Evolutionary conservation across 2,329 filamentous ascomycete genomes (phyloP).

Genomic region (Diatrype stigma): DNA sequence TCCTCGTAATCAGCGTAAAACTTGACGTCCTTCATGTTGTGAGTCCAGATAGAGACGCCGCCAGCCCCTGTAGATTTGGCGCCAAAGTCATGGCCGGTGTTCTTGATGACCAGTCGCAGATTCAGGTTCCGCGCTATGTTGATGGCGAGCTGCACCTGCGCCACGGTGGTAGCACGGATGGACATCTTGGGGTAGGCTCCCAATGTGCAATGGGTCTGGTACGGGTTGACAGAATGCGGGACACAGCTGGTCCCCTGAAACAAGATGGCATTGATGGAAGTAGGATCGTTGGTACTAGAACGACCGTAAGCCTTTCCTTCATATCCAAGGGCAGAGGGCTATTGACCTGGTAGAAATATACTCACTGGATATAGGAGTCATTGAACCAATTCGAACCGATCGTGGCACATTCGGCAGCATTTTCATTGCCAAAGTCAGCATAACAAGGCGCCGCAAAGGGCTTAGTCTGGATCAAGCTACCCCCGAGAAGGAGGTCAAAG

Average conservation of each 20-base stretch:
- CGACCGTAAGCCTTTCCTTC: slow-evolving; percentile 4
- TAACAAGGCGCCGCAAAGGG: slow-evolving; percentile 25
- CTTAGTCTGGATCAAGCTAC: slow-evolving; percentile 22
- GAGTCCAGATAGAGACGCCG: slow-evolving; percentile 23
- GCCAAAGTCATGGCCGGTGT: slow-evolving; percentile 23
- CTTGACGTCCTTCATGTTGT: slow-evolving; percentile 23
- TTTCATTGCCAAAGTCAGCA: slow-evolving; percentile 20
- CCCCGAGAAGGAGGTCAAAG: slow-evolving; percentile 23
- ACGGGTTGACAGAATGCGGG: slow-evolving; percentile 21
- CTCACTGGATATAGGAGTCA: slow-evolving; percentile 23
- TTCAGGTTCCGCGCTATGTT: slow-evolving; percentile 24
- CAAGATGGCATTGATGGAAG: slow-evolving; percentile 24
- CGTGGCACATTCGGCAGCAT: slow-evolving; percentile 18
- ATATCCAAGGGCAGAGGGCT: not conserved
- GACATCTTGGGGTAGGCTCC: slow-evolving; percentile 24
- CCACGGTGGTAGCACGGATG: slow-evolving; percentile 21
- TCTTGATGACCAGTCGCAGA: slow-evolving; percentile 23
- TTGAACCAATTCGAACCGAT: slow-evolving; percentile 24
- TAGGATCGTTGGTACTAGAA: slow-evolving; percentile 22
- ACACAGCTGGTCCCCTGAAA: slow-evolving; percentile 23
- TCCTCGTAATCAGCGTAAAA: slow-evolving; percentile 22
- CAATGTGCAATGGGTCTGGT: slow-evolving; percentile 18
- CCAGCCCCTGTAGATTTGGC: slow-evolving; percentile 25
- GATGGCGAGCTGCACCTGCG: slow-evolving; percentile 23
- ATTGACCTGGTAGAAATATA: not conserved